These are phyloP conservation scores for Wallemia mellicola DNA, from an alignment of 1,284 basidiomycete species.

Conservation along the genomic window DNA sequence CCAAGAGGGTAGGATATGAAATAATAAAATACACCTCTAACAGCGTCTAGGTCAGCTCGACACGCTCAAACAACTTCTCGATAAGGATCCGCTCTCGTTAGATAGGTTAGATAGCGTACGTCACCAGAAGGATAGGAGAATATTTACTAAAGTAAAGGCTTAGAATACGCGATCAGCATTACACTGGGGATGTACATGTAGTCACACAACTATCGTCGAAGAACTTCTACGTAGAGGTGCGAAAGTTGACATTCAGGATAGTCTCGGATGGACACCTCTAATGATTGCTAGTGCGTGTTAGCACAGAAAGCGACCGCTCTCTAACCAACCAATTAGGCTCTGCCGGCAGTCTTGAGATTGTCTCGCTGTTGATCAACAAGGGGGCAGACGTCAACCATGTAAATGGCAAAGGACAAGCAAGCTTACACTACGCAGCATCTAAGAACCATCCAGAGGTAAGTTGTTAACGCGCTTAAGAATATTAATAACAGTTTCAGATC, in stretches of 20 bases:
- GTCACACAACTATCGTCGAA: background rate
- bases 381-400: conserved; percentile 42
- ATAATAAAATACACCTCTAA: no score
- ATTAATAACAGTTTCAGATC: no score
- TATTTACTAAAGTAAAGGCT: background rate
- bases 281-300: conserved; percentile 43
- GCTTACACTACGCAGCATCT: conserved; percentile 10
- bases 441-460: conserved; percentile 4
- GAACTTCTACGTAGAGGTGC: conserved; percentile 12
- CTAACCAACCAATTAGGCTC: conserved; percentile 11
- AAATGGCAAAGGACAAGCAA: background rate
- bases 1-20: background rate
- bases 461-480: conserved; percentile 5
- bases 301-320: no score
- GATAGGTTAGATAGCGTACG: background rate
- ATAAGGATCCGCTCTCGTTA: background rate
- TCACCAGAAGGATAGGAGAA: background rate
- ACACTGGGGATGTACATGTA: background rate
- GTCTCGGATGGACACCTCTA: conserved; percentile 52
- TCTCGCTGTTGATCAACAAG: conserved; percentile 44
- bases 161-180: background rate
- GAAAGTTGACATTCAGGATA: conserved; percentile 40
- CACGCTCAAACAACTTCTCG: background rate
- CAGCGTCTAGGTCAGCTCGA: background rate
- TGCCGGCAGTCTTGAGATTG: conserved; percentile 29